These are phyloP conservation scores for Pinguiococcus pyrenoidosus DNA, from an alignment of 108 stramenopile species.

Conservation along the genomic window DNA sequence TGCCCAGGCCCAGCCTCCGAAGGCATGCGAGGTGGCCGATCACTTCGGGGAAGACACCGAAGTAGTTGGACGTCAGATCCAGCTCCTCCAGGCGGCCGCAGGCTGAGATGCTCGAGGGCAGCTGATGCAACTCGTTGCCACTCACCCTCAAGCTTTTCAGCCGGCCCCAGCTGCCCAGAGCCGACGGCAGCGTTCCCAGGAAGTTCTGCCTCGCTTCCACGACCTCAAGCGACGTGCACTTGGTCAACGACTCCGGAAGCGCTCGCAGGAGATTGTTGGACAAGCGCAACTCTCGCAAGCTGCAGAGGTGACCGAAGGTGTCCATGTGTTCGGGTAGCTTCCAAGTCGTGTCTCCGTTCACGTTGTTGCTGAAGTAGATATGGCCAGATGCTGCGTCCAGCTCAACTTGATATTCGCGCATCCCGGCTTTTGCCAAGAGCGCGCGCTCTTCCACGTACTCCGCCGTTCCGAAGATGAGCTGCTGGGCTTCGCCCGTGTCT, in stretches of 20 bases:
- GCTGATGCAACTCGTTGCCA: no score
- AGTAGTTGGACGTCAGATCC: slow-evolving; percentile 8
- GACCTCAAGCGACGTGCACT: slow-evolving; percentile 1
- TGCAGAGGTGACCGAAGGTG: slow-evolving; percentile 6
- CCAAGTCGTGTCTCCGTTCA: slow-evolving; percentile 6
- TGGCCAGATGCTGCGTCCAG: slow-evolving; percentile 3
- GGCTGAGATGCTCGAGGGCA: no score
- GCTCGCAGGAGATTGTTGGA: slow-evolving; percentile 5
- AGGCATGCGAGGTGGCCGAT: slow-evolving; percentile 2
- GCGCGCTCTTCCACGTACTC: no score
- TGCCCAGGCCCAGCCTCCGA: slow-evolving; percentile 6
- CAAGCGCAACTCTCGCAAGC: slow-evolving; percentile 9
- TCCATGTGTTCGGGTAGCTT: slow-evolving; percentile 13
- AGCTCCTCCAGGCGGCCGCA: slow-evolving; percentile 14
- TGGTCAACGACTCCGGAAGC: slow-evolving; percentile 7
- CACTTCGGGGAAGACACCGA: slow-evolving; percentile 11
- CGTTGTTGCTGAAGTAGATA: slow-evolving; percentile 16
- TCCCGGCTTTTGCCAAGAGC: no score
- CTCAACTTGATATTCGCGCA: slow-evolving; percentile 7
- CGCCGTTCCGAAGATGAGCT: no score
- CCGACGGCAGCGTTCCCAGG: no score
- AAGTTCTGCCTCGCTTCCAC: slow-evolving; percentile 6
- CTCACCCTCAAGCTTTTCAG: no score
- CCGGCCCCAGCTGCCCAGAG: no score
- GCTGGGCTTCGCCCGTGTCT: no score